Conservation (phyloP, 441 rosid genomes). For the Erodium moschatum region DNA sequence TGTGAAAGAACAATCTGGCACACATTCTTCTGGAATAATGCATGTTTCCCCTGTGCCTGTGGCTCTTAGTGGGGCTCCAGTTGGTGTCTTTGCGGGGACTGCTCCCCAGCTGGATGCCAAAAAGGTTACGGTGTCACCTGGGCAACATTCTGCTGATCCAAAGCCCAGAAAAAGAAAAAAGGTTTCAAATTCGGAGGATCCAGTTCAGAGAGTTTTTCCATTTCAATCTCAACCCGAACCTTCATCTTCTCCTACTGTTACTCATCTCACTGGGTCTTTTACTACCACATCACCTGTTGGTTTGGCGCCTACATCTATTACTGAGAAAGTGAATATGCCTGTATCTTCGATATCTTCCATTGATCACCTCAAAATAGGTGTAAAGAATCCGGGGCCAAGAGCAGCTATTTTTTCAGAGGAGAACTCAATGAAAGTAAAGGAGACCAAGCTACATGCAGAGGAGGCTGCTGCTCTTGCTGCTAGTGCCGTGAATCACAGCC, state of each 20-base stretch:
- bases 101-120: neutral
- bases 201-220: constrained; percentile 35
- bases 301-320: constrained; percentile 32
- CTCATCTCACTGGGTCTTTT: constrained; percentile 33
- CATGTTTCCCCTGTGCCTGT: constrained; percentile 33
- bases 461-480: constrained; percentile 73
- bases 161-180: constrained; percentile 82
- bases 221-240: constrained; percentile 40
- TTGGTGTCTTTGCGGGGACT: constrained; percentile 35
- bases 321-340: constrained; percentile 36
- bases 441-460: constrained; percentile 74
- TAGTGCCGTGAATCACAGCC: constrained; percentile 61
- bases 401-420: constrained; percentile 40
- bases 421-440: constrained; percentile 46
- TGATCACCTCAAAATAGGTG: constrained; percentile 28
- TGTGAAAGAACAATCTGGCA: constrained; percentile 44
- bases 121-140: constrained; percentile 27
- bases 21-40: constrained; percentile 40
- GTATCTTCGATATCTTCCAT: constrained; percentile 30
- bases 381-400: constrained; percentile 30
- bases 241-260: constrained; percentile 34
- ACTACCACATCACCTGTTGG: constrained; percentile 34
- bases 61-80: constrained; percentile 34
- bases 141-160: constrained; percentile 43
- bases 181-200: constrained; percentile 40